Conservation (phyloP, 1,139 yeast species). For the Scheffersomyces titani region DNA sequence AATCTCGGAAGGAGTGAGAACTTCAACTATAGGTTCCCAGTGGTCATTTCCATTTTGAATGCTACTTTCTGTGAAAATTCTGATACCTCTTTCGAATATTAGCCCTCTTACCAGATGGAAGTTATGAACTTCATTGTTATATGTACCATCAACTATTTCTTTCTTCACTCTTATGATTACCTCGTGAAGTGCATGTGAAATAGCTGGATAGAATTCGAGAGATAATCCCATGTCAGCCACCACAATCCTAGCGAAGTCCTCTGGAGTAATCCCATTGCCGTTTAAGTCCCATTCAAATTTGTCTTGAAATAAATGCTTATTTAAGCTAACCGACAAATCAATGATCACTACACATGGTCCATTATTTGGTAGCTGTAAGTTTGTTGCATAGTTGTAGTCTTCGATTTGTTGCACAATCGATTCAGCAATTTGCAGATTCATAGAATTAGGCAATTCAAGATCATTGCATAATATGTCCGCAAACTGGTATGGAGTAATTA, state of each 20-base stretch:
- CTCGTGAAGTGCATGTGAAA: conserved; percentile 86
- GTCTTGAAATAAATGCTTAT: conserved; percentile 85
- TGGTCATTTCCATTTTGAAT: conserved; percentile 56
- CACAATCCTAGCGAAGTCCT: conserved; percentile 75
- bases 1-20: conserved; percentile 86
- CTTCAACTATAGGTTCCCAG: conserved; percentile 90
- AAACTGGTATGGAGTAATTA: conserved; percentile 82
- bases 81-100: conserved; percentile 45
- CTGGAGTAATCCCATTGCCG: conserved; percentile 72
- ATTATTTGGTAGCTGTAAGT: conserved; percentile 59
- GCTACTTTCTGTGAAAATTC: conserved; percentile 48
- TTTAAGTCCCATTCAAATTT: conserved; percentile 92
- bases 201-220: conserved; percentile 87
- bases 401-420: conserved; percentile 80
- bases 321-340: conserved; percentile 79
- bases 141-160: conserved; percentile 82
- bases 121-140: conserved; percentile 48
- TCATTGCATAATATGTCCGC: conserved; percentile 80
- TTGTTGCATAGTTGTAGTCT: conserved; percentile 58
- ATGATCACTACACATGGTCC: conserved; percentile 75
- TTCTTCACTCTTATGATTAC: conserved; percentile 72
- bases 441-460: conserved; percentile 69
- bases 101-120: conserved; percentile 47
- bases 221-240: conserved; percentile 83
- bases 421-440: conserved; percentile 65